Evolutionary conservation across 108 stramenopile species (phyloP), one percentile per base, ranked within the genome.

Genomic region (Fragilariopsis cylindrus): DNA sequence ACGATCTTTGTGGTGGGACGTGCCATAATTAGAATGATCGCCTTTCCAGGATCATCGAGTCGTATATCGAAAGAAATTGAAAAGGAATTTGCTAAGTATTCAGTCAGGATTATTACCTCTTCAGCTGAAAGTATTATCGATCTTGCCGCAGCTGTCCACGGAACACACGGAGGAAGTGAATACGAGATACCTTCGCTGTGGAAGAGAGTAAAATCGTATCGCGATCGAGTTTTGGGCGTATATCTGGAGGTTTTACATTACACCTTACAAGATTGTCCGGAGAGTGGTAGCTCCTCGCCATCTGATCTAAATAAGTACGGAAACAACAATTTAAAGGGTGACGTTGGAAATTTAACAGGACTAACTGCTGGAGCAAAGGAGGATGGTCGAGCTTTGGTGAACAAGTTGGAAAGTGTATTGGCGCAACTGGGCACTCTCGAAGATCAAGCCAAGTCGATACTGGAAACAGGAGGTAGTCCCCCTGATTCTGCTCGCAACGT

Each of bases 11-110:
- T 81, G 64, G 62, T 82, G 9, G 91, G 93, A 30, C 73, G 91
- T 60, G 77, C 72, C 45, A 70, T 95, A 19, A 78, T 95, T 39
- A 87, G 93, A 58, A 70, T 92, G 75, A 79, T 96, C 43, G 91
- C 92, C 16, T 93, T 96, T 77, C 94, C 94, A 6, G 91, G 94
- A n/a, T 76, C 90, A 3, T 87, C 87, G 54, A 69, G 76, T 21
- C 78, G 86, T 11, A 82, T 96, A 9, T 79, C 80, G 8, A 76
- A 77, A 3, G 94, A 96, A 48, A 90, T 96, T 56, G 91, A 93
- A 72, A 60, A 71, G 40, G 94, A 96, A 78, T 96, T 93, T 75
- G 78, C 87, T 2, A 85, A 80, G 67, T 96, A 96, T 76, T 85
- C 85, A 3, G 87, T 91, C 57, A 84, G 88, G 19, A 87, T 93